Evolutionary conservation across 768 basidiomycete genomes (phyloP), one percentile per base, ranked within the genome.

Genomic region (Paxillus rubicundulus): DNA sequence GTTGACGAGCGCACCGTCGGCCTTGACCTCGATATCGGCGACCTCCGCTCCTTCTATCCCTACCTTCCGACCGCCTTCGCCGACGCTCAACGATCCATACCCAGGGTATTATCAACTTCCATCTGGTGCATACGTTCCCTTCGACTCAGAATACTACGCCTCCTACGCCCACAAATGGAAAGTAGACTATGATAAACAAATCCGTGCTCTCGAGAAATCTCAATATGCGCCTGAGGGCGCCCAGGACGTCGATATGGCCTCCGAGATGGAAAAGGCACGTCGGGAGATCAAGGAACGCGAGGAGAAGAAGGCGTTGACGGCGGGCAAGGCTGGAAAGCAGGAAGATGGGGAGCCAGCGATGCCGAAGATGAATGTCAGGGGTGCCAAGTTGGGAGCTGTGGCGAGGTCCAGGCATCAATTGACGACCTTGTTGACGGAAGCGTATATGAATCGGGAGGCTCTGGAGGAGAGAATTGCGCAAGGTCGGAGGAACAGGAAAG

Each of bases 91-190:
- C 8, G 92, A 93, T 62, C 80, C 82, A 14, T 91, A 92, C 66
- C 92, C 92, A 1, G 92, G 92, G 6, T 94, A 93, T 72, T 92
- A 93, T 60, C 84, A 86, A 49, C 77, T 87, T 17, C 89, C 92
- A 0, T 86, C 88, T 7, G 92, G 92, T 16, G 69, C 77, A 32
- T 95, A 91, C 84, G 86, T 81, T 21, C 82, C 84, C 0, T 78
- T 92, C 62, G 89, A 93, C 47, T 69, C 81, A 1, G 76, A 64
- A 32, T 89, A 88, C 67, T 93, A 88, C 60, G 76, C 74, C 17
- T 77, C 74, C 42, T 87, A 86, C 65, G 76, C 82, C 60, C 77
- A 82, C 51, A 85, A 82, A 62, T 92, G 89, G 91, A 76, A 88
- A 61, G 65, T 68, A 16, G 86, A 86, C 21, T 90, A 89, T 57